Conservation (phyloP, 2,329 filamentous ascomycete species). For the Diplocarpon mali region DNA sequence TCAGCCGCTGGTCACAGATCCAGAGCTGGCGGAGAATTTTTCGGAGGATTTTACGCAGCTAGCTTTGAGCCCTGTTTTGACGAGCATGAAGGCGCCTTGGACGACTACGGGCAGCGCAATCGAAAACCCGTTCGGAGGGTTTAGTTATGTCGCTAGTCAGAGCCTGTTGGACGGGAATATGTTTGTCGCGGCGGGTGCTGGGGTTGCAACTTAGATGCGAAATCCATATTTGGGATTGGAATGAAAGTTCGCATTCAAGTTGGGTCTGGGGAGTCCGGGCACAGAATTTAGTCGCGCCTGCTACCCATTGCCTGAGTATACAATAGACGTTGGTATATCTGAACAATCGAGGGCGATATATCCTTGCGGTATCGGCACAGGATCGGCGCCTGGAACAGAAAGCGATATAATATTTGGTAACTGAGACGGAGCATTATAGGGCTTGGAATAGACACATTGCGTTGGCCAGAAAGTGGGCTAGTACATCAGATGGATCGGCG, state of each 20-base stretch:
- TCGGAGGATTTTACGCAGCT: slow-evolving; percentile 82
- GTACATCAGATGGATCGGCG: too few species aligned
- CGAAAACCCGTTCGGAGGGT: slow-evolving; percentile 27
- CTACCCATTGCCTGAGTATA: too few species aligned
- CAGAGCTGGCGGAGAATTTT: slow-evolving; percentile 95
- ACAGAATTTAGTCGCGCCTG: too few species aligned
- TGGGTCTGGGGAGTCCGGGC: neutral
- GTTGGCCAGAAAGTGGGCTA: too few species aligned
- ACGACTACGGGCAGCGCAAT: slow-evolving; percentile 7
- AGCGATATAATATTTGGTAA: too few species aligned
- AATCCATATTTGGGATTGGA: neutral
- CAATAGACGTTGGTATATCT: too few species aligned
- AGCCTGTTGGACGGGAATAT: slow-evolving; percentile 24
- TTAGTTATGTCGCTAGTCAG: slow-evolving; percentile 28
- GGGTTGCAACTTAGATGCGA: neutral
- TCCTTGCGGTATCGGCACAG: too few species aligned
- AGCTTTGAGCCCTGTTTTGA: slow-evolving; percentile 62
- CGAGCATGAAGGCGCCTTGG: slow-evolving; percentile 23
- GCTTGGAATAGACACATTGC: too few species aligned
- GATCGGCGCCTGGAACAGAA: too few species aligned
- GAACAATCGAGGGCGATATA: too few species aligned
- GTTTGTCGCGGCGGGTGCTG: slow-evolving; percentile 3
- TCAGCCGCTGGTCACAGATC: slow-evolving; percentile 86
- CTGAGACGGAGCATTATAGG: too few species aligned
- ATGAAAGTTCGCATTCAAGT: neutral